Conservation (phyloP, 148 eudicot genomes). For the Diospyros kaki region DNA sequence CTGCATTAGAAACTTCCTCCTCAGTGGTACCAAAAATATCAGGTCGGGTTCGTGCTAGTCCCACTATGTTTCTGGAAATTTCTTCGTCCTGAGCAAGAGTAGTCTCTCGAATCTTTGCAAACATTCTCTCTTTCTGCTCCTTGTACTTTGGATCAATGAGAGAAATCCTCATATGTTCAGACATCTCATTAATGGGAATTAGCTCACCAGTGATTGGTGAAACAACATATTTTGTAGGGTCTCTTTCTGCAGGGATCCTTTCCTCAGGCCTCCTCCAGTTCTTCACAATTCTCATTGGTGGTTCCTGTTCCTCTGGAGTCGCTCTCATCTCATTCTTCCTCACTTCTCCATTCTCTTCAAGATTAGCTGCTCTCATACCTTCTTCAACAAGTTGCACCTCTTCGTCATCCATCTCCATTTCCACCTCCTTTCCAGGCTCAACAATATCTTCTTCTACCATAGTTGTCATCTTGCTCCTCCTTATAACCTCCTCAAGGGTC, state of each 20-base stretch:
- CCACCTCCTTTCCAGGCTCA: constrained; percentile 60
- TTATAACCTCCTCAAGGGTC: constrained; percentile 65
- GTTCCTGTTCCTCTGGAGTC: constrained; percentile 52
- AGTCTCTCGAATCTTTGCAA: constrained; percentile 69
- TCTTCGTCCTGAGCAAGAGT: constrained; percentile 70
- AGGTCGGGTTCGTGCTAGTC: constrained; percentile 70
- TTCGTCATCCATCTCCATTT: constrained; percentile 72
- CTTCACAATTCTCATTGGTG: constrained; percentile 62
- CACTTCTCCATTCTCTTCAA: constrained; percentile 47
- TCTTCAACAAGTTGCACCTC: constrained; percentile 66
- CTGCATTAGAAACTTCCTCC: constrained; percentile 71
- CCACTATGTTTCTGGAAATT: constrained; percentile 55
- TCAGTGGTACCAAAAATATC: constrained; percentile 71
- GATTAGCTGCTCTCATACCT: constrained; percentile 55
- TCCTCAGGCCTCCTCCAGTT: constrained; percentile 72
- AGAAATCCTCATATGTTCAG: constrained; percentile 68
- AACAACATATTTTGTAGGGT: constrained; percentile 45
- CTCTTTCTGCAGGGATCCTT: constrained; percentile 49
- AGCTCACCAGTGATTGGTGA: constrained; percentile 63
- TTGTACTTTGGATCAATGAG: constrained; percentile 67
- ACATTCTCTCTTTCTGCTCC: constrained; percentile 72
- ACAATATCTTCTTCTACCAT: constrained; percentile 43
- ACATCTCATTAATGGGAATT: constrained; percentile 59
- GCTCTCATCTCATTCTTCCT: constrained; percentile 28
- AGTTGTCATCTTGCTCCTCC: constrained; percentile 56